phyloP scores from a whole-genome alignment of 345 rosid genomes.

The Hypericum perforatum region DNA sequence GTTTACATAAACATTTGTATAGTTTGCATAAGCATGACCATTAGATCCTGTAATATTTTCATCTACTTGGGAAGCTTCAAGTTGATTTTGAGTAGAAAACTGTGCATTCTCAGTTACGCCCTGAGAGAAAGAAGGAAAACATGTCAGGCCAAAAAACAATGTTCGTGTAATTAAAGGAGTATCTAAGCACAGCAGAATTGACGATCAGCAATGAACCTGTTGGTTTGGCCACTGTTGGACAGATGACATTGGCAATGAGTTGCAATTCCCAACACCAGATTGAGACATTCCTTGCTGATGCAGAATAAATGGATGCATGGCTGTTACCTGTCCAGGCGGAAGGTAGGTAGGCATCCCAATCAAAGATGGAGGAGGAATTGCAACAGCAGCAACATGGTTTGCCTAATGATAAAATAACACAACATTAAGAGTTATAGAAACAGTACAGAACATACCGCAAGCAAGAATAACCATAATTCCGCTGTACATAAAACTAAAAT shows the following conservation, averaged over 20 bases:
- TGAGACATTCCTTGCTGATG: constrained; percentile 64
- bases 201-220: constrained; percentile 32
- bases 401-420: constrained; percentile 19
- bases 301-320: constrained; percentile 68
- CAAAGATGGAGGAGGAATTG: constrained; percentile 46
- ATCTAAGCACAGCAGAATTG: background rate
- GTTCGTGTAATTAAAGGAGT: background rate
- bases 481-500: too few relatives aligned
- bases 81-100: constrained; percentile 39
- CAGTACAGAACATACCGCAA: too few relatives aligned
- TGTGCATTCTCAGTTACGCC: constrained; percentile 41
- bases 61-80: constrained; percentile 43
- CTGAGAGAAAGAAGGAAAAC: constrained; percentile 21
- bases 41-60: constrained; percentile 31
- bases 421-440: background rate
- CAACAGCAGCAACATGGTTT: constrained; percentile 40
- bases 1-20: constrained; percentile 39
- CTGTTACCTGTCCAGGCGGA: constrained; percentile 67
- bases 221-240: constrained; percentile 64
- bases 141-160: background rate
- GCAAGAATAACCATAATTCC: too few relatives aligned
- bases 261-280: constrained; percentile 49
- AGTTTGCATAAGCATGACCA: constrained; percentile 45
- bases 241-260: constrained; percentile 37
- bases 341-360: constrained; percentile 57